These are phyloP conservation scores for Cutaneotrichosporon cyanovorans DNA, from an alignment of 1,284 basidiomycete species.

Conservation along the genomic window DNA sequence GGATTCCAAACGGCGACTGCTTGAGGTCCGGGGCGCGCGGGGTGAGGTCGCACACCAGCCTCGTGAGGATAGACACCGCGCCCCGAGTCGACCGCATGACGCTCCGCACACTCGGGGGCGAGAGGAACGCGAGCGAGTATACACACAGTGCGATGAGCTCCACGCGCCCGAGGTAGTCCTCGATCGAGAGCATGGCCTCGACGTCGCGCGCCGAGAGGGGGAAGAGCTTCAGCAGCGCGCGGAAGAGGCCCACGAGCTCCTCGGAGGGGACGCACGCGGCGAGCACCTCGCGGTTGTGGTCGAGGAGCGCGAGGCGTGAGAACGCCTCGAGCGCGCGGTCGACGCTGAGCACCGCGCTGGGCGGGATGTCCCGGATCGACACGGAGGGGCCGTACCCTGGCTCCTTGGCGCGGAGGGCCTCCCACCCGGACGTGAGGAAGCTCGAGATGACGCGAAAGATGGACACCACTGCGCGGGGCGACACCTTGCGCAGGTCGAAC, in stretches of 20 bases:
- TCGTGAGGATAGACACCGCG: conserved; percentile 42
- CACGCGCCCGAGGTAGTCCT: conserved; percentile 65
- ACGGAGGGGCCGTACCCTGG: conserved; percentile 34
- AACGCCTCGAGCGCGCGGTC: conserved; percentile 68
- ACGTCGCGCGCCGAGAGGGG: conserved; percentile 73
- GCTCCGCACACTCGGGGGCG: conserved; percentile 64
- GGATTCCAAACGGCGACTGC: conserved; percentile 54
- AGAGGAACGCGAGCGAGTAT: conserved; percentile 79
- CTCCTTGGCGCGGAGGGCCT: conserved; percentile 56
- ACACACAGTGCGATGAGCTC: conserved; percentile 72
- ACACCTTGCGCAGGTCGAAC: conserved; percentile 47
- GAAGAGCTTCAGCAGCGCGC: conserved; percentile 67
- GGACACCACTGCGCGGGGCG: conserved; percentile 49
- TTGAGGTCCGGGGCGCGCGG: conserved; percentile 48
- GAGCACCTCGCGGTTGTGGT: conserved; percentile 71
- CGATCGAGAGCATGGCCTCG: conserved; percentile 52
- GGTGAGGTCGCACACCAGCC: conserved; percentile 44
- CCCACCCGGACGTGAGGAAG: conserved; percentile 51
- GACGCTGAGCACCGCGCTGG: conserved; percentile 31
- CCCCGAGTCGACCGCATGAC: conserved; percentile 54
- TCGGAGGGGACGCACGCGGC: conserved; percentile 54
- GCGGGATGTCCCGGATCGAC: conserved; percentile 24
- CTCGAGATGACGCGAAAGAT: conserved; percentile 65
- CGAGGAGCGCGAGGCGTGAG: conserved; percentile 64
- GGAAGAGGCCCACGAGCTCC: conserved; percentile 59